phyloP scores from a whole-genome alignment of 768 basidiomycete species.

The Boletus bicolor region DNA sequence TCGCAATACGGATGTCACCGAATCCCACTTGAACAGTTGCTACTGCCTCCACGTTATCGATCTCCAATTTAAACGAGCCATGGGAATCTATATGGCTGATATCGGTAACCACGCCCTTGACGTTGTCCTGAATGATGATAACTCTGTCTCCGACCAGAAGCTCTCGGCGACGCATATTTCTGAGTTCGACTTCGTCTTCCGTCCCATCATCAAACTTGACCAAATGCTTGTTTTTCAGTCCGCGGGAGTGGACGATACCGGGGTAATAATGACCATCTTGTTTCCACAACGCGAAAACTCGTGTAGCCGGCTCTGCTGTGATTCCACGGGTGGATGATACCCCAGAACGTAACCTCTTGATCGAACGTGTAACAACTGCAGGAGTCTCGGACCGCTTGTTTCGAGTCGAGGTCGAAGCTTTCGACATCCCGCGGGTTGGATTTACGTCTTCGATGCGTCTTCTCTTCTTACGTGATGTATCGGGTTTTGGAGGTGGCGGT shows the following conservation, averaged over 20 bases:
- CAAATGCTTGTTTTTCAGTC: constrained; percentile 34
- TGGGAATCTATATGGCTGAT: constrained; percentile 30
- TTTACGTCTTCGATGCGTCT: constrained; percentile 37
- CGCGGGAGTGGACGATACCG: constrained; percentile 48
- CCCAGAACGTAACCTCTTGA: constrained; percentile 42
- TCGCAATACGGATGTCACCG: constrained; percentile 46
- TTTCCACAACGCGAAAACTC: constrained; percentile 71
- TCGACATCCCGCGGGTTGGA: constrained; percentile 21
- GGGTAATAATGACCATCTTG: constrained; percentile 57
- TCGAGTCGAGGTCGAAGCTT: constrained; percentile 27
- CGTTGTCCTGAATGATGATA: constrained; percentile 31
- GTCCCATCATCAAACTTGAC: constrained; percentile 70
- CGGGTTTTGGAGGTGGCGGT: constrained; percentile 24
- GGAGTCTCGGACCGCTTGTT: constrained; percentile 26
- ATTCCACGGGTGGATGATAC: constrained; percentile 22
- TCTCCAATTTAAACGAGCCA: constrained; percentile 35
- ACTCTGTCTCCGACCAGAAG: constrained; percentile 58
- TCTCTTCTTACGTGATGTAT: constrained; percentile 43
- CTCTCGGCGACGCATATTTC: constrained; percentile 52
- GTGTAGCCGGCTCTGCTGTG: constrained; percentile 37
- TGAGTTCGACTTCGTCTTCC: constrained; percentile 43
- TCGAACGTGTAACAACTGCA: constrained; percentile 33
- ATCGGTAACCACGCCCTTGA: constrained; percentile 32
- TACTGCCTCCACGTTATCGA: constrained; percentile 37
- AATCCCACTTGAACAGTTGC: constrained; percentile 30